A percentile compares a stretch with the other conserved stretches of the same genome.
Evolutionary conservation across 1,139 yeast species (phyloP).

Genomic region (Casaregolazyma suthepensis): DNA sequence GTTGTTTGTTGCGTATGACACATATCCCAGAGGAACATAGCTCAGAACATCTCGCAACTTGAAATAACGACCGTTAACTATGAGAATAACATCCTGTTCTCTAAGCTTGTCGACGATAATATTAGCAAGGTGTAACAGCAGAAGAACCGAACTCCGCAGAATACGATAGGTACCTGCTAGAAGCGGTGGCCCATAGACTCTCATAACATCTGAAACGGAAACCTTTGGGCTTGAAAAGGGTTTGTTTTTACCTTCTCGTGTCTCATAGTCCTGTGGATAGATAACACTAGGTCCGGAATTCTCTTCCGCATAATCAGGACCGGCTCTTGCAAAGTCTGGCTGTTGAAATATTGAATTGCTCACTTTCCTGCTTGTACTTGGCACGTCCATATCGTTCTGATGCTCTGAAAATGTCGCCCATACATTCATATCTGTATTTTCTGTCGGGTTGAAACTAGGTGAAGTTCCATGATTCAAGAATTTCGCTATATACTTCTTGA

Average conservation of each 20-base stretch:
- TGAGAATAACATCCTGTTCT: constrained; percentile 4
- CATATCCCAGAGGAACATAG: constrained; percentile 1
- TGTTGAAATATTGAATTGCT: not conserved
- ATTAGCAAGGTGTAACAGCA: not conserved
- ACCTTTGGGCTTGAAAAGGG: not conserved
- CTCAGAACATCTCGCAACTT: not conserved
- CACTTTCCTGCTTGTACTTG: not conserved
- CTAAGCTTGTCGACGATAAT: not conserved
- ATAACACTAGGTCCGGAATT: not conserved
- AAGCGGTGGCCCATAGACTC: constrained; percentile 1
- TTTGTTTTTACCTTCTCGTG: not conserved
- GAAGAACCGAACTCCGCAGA: not conserved
- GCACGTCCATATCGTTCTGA: not conserved
- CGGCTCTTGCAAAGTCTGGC: not conserved
- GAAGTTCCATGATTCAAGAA: not conserved
- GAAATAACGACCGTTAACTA: not conserved
- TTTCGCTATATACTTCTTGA: constrained; percentile 3
- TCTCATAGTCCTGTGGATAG: not conserved
- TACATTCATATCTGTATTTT: constrained; percentile 5
- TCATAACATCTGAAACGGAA: not conserved
- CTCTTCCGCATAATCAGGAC: not conserved
- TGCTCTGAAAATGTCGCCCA: not conserved
- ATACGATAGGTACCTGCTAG: not conserved
- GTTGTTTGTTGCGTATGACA: not conserved
- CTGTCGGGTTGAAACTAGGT: constrained; percentile 10